phyloP scores from a whole-genome alignment of 1,284 basidiomycete species.

The Irpex sp. region DNA sequence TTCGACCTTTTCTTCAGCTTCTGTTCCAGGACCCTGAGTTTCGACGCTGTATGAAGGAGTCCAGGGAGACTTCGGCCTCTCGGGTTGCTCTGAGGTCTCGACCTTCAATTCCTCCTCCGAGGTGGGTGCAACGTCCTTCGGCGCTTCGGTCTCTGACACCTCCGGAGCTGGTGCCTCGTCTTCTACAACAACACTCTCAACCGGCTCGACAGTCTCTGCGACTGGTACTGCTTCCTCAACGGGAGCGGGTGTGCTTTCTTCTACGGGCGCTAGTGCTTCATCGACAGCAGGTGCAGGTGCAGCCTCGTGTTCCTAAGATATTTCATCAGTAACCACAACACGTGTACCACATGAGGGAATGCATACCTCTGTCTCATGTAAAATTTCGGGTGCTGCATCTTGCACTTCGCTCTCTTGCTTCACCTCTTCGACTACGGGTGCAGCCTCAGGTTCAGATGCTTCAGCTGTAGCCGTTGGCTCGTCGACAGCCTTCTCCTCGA shows the following conservation, averaged over 20 bases:
- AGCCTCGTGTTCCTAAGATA: neutral
- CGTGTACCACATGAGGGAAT: conserved; percentile 1
- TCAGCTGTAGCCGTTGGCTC: neutral
- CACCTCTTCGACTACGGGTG: neutral
- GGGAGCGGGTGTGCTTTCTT: neutral
- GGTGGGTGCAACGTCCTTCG: neutral
- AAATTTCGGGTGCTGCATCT: neutral
- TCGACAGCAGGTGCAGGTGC: neutral
- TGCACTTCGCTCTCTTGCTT: neutral
- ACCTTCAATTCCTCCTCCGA: neutral
- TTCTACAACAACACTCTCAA: neutral
- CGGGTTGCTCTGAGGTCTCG: conserved; percentile 7
- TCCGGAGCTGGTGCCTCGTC: too few relatives aligned
- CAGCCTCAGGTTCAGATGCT: neutral
- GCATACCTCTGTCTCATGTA: neutral
- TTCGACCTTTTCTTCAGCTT: conserved; percentile 22
- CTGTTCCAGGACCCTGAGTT: conserved; percentile 29
- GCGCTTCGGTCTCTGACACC: neutral
- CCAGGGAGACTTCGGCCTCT: conserved; percentile 38
- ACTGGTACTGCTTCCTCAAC: too few relatives aligned
- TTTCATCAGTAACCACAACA: neutral
- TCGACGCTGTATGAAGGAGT: conserved; percentile 41
- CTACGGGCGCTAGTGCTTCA: neutral
- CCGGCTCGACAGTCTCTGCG: neutral
- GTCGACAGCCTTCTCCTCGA: neutral